phyloP scores from a whole-genome alignment of 164 flowering plant species.

The Warburgia ugandensis region DNA sequence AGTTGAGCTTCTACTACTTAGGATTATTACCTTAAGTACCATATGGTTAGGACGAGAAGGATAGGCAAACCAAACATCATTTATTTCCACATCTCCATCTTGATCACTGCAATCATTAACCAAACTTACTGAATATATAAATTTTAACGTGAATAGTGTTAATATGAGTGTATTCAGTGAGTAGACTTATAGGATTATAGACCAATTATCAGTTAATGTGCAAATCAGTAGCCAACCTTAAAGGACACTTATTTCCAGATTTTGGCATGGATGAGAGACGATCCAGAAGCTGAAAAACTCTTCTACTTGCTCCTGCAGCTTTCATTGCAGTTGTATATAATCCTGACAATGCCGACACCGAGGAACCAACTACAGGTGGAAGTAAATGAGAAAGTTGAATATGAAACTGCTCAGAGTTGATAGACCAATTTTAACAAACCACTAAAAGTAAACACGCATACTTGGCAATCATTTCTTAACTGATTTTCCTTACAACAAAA shows the following conservation, averaged over 20 bases:
- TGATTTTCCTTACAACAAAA: too few species aligned
- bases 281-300: slow-evolving; percentile 94
- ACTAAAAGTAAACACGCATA: too few species aligned
- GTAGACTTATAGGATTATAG: too few species aligned
- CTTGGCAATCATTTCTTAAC: too few species aligned
- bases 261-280: slow-evolving; percentile 75
- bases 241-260: slow-evolving; percentile 75
- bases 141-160: neutral
- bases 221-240: slow-evolving; percentile 41
- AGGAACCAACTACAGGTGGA: slow-evolving; percentile 68
- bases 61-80: slow-evolving; percentile 97
- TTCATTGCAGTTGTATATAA: slow-evolving; percentile 87
- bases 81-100: slow-evolving; percentile 83
- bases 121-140: neutral
- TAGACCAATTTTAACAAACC: too few species aligned
- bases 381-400: neutral
- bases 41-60: slow-evolving; percentile 89
- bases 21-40: slow-evolving; percentile 73
- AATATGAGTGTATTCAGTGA: too few species aligned
- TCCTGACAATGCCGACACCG: slow-evolving; percentile 77
- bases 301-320: slow-evolving; percentile 98
- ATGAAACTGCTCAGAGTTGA: too few species aligned
- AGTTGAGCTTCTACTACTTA: too few species aligned
- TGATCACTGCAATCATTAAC: slow-evolving; percentile 50
- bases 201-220: too few species aligned